These are phyloP conservation scores for Dicorynia guianensis DNA, from an alignment of 306 rosid genomes.

Conservation along the genomic window DNA sequence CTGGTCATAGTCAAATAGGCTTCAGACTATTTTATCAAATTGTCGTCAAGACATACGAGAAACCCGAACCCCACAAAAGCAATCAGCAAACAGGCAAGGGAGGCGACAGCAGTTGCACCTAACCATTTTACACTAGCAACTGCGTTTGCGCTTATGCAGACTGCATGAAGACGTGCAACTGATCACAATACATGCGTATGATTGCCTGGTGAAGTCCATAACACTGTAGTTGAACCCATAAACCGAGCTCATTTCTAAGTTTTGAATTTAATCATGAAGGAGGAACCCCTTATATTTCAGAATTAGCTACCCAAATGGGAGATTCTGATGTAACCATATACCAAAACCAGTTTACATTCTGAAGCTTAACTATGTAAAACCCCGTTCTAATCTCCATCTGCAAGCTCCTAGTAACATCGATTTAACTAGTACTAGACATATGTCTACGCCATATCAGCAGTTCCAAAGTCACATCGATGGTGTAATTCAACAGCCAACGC, in stretches of 20 bases:
- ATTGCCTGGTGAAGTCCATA: conserved; percentile 6
- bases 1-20: neutral
- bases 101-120: neutral
- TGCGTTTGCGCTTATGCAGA: neutral
- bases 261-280: conserved; percentile 1
- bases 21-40: neutral
- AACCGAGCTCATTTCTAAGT: neutral
- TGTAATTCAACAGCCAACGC: conserved; percentile 36
- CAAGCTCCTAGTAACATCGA: conserved; percentile 49
- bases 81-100: neutral
- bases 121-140: too few relatives aligned
- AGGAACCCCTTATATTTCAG: conserved; percentile 39
- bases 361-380: conserved; percentile 43
- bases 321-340: conserved; percentile 32
- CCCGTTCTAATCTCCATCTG: conserved; percentile 42
- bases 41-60: neutral
- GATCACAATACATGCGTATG: neutral
- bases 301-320: conserved; percentile 37
- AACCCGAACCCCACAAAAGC: neutral
- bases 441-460: conserved; percentile 42
- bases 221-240: neutral
- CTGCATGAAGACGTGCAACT: neutral
- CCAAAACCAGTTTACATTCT: conserved; percentile 36
- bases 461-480: conserved; percentile 40
- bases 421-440: conserved; percentile 38